A percentile compares a stretch with the other conserved stretches of the same genome.
phyloP scores from a whole-genome alignment of 768 basidiomycete genomes.

The Cyathus striatus region DNA sequence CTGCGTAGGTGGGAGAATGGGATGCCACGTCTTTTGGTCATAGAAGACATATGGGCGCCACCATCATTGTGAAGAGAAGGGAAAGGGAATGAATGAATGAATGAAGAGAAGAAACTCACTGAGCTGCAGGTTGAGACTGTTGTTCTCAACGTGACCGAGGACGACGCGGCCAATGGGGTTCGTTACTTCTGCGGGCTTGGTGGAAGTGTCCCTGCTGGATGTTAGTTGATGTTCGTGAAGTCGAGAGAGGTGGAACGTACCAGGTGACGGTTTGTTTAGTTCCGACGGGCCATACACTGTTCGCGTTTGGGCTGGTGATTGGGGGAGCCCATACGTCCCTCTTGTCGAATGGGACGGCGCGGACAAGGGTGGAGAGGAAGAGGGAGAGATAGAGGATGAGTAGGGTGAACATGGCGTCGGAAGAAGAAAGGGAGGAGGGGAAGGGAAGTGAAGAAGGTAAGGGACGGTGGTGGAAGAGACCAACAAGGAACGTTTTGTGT shows the following conservation, averaged over 20 bases:
- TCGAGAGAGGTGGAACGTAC: no score
- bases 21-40: no score
- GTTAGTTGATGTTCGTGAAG: neutral
- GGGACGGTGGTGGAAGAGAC: conserved; percentile 9
- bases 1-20: no score
- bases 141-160: conserved; percentile 41
- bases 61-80: no score
- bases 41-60: no score
- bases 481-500: conserved; percentile 11
- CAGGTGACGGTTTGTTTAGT: conserved; percentile 44
- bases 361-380: conserved; percentile 19
- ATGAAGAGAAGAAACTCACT: conserved; percentile 26
- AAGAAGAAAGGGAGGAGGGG: conserved; percentile 5
- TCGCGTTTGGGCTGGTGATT: conserved; percentile 41
- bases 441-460: conserved; percentile 9
- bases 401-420: conserved; percentile 18
- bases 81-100: no score
- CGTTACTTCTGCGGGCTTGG: conserved; percentile 40
- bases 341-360: conserved; percentile 29
- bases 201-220: conserved; percentile 42
- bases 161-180: conserved; percentile 45
- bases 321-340: conserved; percentile 46
- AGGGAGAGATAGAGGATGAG: conserved; percentile 21
- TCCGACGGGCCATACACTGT: conserved; percentile 48
- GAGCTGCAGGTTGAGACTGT: conserved; percentile 49